Base-by-base conservation (phyloP, 768 basidiomycete species). In the Pleurotus giganteus region DNA sequence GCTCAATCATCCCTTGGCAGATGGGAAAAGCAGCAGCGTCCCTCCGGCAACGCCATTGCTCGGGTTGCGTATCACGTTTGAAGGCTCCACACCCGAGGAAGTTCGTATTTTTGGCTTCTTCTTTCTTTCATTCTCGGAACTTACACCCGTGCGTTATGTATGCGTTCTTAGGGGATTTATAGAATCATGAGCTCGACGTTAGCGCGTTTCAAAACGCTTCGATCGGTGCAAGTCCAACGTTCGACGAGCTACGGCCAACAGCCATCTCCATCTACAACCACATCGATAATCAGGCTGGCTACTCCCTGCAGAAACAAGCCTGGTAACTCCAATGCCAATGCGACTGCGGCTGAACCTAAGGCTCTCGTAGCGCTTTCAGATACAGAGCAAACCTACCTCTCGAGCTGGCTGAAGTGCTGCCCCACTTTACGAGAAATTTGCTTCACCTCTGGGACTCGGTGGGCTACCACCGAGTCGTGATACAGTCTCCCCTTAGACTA, bases 21-120 rank as follows among this genome's bases (percentile, higher is more conserved):
- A 21, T 65, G 65, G 26, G 39, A 41, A 13, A 17, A 17, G 8
- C 12, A 41, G 19, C 39, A 41, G 19, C 39, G 7, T 32, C 7
- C 31, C n/a, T 58, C 71, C n/a, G 54, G 39, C 29, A 8, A 23
- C 57, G 9, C 46, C 53, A 19, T 61, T 76, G 41, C 66, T 68
- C 27, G 59, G 15, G 60, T 74, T 49, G 56, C 60, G 19, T 60
- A 60, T 41, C 56, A 59, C 19, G 54, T 62, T 27, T 54, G 60
- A 28, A 66, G 62, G 17, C 59, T 61, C 47, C 71, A 75, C 21
- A 68, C 72, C 62, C 75, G 75, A 34, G 17, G 68, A 64, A 27
- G 42, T 41, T n/a, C 1, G 36, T 27, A 39, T 6, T 39, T 54
- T 45, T 44, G 2, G n/a, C n/a, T n/a, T n/a, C 37, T 36, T 47